Base-by-base conservation (phyloP, 2,329 filamentous ascomycete genomes). In the Fusarium fracticaudum region DNA sequence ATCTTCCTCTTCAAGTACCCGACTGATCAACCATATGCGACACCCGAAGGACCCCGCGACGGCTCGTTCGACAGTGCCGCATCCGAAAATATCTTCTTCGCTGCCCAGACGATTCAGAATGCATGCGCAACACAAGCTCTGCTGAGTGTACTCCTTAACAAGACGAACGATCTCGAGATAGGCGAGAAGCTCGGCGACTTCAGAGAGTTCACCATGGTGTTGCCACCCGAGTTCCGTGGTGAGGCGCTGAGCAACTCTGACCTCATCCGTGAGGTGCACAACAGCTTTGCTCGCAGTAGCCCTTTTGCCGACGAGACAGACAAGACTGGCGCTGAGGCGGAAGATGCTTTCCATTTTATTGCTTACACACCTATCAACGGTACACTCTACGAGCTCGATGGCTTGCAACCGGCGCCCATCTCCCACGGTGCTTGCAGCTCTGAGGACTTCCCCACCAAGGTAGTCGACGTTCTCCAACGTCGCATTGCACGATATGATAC, bases 1-100 rank as follows among this genome's bases (percentile, higher is more conserved):
- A 98, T 99, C 80, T 99, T 99, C 85, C 94, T 99, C 82, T 99
- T 99, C 91, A 98, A 98, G 86, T 99, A 94, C 84, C 94, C 90
- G 58, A 95, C 91, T 70, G 91, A 93, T 80, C 89, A 83, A 69
- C 89, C 86, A 77, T 92, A 87, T 85, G 90, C 85, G 43, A 83
- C 83, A 70, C 84, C 88, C 47, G 87, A 90, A 64, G 88, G 88
- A 50, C 95, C 95, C 1, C 89, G 91, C 74, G 95, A 98, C 82
- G 96, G 96, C 70, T 87, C 85, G 40, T 98, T 94, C 83, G 95
- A 98, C 85, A 86, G 91, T 76, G 87, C 87, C 22, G 94, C 94
- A 20, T 87, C 93, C 24, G 91, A 94, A 72, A 87, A 89, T 71
- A 88, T 98, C 78, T 99, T 98, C 88, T 99, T 99, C 84, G 96